Conservation (phyloP, 768 basidiomycete genomes). For the Royoungia palumana region DNA sequence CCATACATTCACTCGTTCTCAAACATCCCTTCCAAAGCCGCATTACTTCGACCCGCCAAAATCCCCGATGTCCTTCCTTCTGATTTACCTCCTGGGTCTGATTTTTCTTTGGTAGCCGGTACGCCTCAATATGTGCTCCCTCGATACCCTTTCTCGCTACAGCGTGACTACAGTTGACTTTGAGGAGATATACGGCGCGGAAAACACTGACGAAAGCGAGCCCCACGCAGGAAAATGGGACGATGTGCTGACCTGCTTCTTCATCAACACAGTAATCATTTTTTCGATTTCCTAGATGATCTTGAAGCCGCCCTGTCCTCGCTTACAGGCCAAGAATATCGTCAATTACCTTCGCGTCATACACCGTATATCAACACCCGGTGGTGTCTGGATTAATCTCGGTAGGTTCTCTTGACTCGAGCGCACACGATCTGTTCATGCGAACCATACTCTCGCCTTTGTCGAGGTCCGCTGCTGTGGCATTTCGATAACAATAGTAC, state of each 20-base stretch:
- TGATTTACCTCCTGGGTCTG: constrained; percentile 55
- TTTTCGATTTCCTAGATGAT: not conserved
- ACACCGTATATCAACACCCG: constrained; percentile 74
- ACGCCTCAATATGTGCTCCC: constrained; percentile 15
- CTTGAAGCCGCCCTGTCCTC: not conserved
- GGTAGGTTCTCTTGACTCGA: constrained; percentile 40
- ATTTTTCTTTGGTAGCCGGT: constrained; percentile 88
- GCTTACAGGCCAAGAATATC: constrained; percentile 78
- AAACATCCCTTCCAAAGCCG: constrained; percentile 57
- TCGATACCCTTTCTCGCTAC: not conserved
- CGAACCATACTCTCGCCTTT: too few species aligned
- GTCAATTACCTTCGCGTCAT: constrained; percentile 86
- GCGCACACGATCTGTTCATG: not conserved
- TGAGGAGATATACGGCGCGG: constrained; percentile 80
- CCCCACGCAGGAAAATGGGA: constrained; percentile 82
- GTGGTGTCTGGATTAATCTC: constrained; percentile 91
- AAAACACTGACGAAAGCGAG: constrained; percentile 49
- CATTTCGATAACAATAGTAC: constrained; percentile 90
- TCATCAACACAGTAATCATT: constrained; percentile 81
- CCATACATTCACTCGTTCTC: constrained; percentile 94
- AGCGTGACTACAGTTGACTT: constrained; percentile 64
- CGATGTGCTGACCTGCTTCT: constrained; percentile 91
- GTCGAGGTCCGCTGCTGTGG: constrained; percentile 86
- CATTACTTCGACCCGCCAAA: constrained; percentile 61
- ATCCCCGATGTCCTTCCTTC: constrained; percentile 87